A percentile compares a stretch with the other conserved stretches of the same genome.
phyloP scores from a whole-genome alignment of 305 asterid species.

The Fraxinus paxiana region DNA sequence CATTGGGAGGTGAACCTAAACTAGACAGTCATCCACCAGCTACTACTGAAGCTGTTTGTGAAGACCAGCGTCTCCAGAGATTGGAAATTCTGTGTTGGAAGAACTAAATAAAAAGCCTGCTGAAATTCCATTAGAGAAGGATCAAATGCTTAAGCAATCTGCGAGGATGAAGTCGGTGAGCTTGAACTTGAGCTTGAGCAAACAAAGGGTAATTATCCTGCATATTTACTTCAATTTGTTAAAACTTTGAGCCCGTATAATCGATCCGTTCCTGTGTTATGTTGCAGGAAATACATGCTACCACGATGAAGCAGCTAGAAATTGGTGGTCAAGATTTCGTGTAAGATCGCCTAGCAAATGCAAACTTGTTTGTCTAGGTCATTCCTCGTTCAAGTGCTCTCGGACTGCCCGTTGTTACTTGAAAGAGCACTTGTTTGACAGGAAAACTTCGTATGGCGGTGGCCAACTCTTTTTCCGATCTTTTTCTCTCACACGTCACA shows the following conservation, averaged over 20 bases:
- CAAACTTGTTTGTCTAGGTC: background rate
- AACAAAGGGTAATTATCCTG: slow-evolving; percentile 64
- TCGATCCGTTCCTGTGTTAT: background rate
- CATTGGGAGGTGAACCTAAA: slow-evolving; percentile 32
- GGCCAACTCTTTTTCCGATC: too few relatives aligned
- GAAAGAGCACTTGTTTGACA: too few relatives aligned
- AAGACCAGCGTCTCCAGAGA: slow-evolving; percentile 59
- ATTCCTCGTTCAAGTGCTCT: background rate
- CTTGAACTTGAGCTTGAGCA: slow-evolving; percentile 71
- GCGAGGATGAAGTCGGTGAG: slow-evolving; percentile 66
- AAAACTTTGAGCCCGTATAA: slow-evolving; percentile 1
- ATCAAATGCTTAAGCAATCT: slow-evolving; percentile 72
- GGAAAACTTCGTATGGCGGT: too few relatives aligned
- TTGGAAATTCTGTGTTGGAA: slow-evolving; percentile 66
- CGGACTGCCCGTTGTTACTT: background rate
- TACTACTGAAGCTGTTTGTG: slow-evolving; percentile 28
- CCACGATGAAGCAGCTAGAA: too few relatives aligned
- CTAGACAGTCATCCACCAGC: slow-evolving; percentile 25
- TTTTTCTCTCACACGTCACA: too few relatives aligned
- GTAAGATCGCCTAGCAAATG: slow-evolving; percentile 24
- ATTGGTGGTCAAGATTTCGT: background rate
- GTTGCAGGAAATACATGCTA: slow-evolving; percentile 36
- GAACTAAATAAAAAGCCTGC: slow-evolving; percentile 65
- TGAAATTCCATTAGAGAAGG: slow-evolving; percentile 79
- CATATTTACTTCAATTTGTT: background rate